Evolutionary conservation across 257 asterid genomes (phyloP).

Genomic region (Asclepias syriaca): DNA sequence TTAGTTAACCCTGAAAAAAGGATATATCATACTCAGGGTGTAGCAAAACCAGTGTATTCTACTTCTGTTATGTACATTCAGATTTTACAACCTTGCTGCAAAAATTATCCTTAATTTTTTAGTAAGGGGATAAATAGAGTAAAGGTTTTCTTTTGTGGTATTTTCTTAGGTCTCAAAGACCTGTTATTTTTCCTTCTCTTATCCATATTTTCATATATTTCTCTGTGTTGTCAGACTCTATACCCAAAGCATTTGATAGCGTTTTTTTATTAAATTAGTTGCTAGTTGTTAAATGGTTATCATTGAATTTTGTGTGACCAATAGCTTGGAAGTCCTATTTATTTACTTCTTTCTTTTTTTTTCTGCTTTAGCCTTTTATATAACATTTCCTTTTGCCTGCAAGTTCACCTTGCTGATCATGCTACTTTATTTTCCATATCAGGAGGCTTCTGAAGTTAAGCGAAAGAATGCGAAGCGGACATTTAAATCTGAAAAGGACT

Average conservation of each 20-base stretch:
- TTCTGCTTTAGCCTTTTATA: neutral
- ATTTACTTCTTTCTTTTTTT: neutral
- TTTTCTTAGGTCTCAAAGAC: neutral
- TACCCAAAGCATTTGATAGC: neutral
- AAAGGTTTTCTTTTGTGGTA: neutral
- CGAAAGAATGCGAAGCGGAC: constrained; percentile 73
- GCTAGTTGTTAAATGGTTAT: neutral
- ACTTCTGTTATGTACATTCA: neutral
- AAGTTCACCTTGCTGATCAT: constrained; percentile 7
- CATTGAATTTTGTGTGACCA: neutral
- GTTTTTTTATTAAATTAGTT: neutral
- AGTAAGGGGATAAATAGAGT: neutral
- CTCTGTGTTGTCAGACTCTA: neutral
- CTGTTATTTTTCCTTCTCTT: neutral
- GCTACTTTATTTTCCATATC: constrained; percentile 13
- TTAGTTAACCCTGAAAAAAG: neutral
- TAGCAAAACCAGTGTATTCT: neutral
- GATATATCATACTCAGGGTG: neutral
- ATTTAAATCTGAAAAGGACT: constrained; percentile 74
- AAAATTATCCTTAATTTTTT: neutral
- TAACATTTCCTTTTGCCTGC: neutral
- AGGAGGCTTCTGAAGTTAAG: constrained; percentile 76
- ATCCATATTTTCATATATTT: neutral
- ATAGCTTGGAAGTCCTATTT: neutral
- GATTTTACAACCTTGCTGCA: constrained; percentile 3